Base-by-base conservation (phyloP, 352 stramenopile genomes). In the Ophiocytium majus region DNA sequence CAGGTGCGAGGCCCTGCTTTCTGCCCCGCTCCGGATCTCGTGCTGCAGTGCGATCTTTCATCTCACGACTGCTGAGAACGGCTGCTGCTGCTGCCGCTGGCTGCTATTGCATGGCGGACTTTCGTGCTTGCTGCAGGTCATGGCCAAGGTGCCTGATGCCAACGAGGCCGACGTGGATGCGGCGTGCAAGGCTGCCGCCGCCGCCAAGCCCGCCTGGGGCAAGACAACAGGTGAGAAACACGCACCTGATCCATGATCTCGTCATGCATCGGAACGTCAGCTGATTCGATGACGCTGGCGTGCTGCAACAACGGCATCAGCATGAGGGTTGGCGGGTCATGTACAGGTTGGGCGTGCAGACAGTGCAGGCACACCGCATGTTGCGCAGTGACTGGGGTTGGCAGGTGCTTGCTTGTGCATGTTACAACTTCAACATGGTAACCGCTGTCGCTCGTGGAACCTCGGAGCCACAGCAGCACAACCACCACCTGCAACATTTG, bases 211-310 rank as follows among this genome's bases (percentile, higher is more conserved):
- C 14, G 66, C 35, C 35, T 78, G 66, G 66, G 66, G 66, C 32
- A 78, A 78, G 66, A 78, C 66, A 5, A 78, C 32, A 78, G 66
- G 66, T 78, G 32, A 43, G 66, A 35, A 14, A 5, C 14, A 14
- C 5, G 5, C 5, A 14, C 5, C 14, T 5, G 5, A 5, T 14
- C 5, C 14, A 17, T 17, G 5, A 43, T 14, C 66, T 17, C 5
- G 66, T 78, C 5, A 5, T 5, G 17, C 66, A 78, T 5, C 32
- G 10, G 35, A 17, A 17, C 5, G 35, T 17, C 14, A 43, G 5
- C 14, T 78, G 5, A 43, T 14, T 78, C 14, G 5, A 10, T 17
- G 14, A 78, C 14, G 5, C 32, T 17, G 23, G 28, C 57, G 23
- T 71, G 23, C 57, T 71, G 23, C 57, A 23, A 71, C 23, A 71